phyloP scores from a whole-genome alignment of 106 monocot species.

The Alisma plantagoaquatica region DNA sequence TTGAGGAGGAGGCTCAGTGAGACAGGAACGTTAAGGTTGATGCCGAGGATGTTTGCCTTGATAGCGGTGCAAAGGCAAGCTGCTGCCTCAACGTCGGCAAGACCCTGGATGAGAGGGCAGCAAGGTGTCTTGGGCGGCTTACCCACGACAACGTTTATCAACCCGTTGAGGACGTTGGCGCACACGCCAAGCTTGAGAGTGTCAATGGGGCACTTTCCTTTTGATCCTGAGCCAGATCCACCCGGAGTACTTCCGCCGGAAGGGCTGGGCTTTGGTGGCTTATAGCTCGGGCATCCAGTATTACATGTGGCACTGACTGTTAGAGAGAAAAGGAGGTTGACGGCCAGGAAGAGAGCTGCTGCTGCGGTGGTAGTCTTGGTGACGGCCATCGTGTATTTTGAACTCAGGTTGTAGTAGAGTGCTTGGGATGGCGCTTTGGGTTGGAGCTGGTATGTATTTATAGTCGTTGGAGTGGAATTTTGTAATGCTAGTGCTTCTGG shows the following conservation, averaged over 20 bases:
- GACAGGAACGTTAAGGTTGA: conserved; percentile 13
- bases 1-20: conserved; percentile 11
- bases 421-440: background rate
- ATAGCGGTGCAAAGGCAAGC: conserved; percentile 20
- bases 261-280: background rate
- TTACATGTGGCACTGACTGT: background rate
- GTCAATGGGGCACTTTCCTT: conserved; percentile 11
- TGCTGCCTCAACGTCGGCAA: conserved; percentile 20
- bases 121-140: conserved; percentile 12
- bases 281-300: too few relatives aligned
- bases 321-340: conserved; percentile 11
- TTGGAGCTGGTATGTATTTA: too few relatives aligned
- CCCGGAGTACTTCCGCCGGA: too few relatives aligned
- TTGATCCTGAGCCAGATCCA: background rate
- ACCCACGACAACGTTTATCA: conserved; percentile 7
- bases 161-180: conserved; percentile 5
- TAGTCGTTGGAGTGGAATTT: too few relatives aligned
- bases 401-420: too few relatives aligned
- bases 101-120: conserved; percentile 12
- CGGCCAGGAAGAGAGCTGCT: conserved; percentile 3
- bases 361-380: too few relatives aligned
- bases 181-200: conserved; percentile 16
- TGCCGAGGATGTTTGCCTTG: conserved; percentile 19
- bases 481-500: too few relatives aligned
- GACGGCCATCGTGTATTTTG: too few relatives aligned